Base-by-base conservation (phyloP, 1,284 basidiomycete genomes). In the Papiliotrema fonsecae region DNA sequence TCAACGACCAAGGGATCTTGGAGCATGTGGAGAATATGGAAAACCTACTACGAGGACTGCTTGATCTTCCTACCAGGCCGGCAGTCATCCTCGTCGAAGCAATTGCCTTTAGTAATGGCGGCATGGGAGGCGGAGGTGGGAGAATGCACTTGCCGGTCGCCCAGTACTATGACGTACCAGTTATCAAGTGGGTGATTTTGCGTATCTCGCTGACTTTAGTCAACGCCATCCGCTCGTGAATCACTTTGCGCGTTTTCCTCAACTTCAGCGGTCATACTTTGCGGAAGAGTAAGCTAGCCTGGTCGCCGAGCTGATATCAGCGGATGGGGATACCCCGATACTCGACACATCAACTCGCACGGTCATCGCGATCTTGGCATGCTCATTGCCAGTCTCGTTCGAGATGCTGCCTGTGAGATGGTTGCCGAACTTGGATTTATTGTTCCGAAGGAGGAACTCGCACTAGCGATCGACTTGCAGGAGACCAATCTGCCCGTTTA, bases 1-100 rank as follows among this genome's bases (percentile, higher is more conserved):
- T 74, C 43, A 74, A 74, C 49, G 73, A 74, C 45, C 68, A 72
- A 43, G 64, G 59, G 2, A 58, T 69, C 9, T 61, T 55, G 2
- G 69, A 72, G 45, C 70, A 73, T 47, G 51, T 64, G 9, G 62
- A 64, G 49, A 69, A 73, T 54, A 74, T 74, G 69, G 73, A 74
- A 53, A 67, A 69, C 41, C 64, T 74, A 4, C 45, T 74, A 3
- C 57, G 70, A 28, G 70, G 70, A 3, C 42, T 74, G 40, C 45
- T 72, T 26, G 66, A 65, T 26, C 46, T 72, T 34, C 57, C 61
- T 4, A 57, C 60, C 21, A 47, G 55, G 21, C 73, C 73, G 0
- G 71, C 71, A 0, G 69, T 73, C 16, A 55, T 74, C 6, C 54
- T 73, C 24, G 56, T 67, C 13, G 69, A 73, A 44, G 64, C 63